Evolutionary conservation across 192 early-diverging fungal genomes (phyloP).

Genomic region (Phlyctochytrium arcticum): DNA sequence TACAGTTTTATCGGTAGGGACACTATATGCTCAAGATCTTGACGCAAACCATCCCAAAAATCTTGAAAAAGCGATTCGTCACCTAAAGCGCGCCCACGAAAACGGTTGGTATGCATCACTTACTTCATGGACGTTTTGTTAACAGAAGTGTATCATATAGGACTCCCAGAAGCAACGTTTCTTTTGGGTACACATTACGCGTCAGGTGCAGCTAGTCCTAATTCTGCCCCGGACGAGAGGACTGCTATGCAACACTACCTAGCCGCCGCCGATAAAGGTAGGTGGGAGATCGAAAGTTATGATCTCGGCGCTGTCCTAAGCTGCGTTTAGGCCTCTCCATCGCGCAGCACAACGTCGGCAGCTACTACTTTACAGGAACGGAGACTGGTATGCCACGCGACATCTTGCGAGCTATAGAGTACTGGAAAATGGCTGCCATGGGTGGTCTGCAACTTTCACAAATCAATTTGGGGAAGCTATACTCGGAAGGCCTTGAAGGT

Average conservation of each 20-base stretch:
- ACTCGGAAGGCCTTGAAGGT: constrained; percentile 22
- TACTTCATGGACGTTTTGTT: background rate
- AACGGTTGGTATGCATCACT: constrained; percentile 4
- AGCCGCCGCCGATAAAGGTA: constrained; percentile 33
- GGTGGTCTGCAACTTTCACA: constrained; percentile 29
- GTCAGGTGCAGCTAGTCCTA: constrained; percentile 15
- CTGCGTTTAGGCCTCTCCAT: constrained; percentile 26
- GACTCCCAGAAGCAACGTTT: constrained; percentile 31
- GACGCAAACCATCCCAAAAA: constrained; percentile 15
- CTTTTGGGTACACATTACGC: constrained; percentile 27
- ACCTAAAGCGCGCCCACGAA: constrained; percentile 27
- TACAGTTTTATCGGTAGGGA: constrained; percentile 2
- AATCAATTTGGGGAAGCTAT: constrained; percentile 37
- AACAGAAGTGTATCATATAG: background rate
- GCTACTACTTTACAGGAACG: constrained; percentile 11
- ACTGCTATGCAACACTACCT: constrained; percentile 25
- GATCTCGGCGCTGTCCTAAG: background rate
- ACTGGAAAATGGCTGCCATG: constrained; percentile 41
- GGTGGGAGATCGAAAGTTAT: too few species aligned
- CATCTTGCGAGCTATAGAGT: constrained; percentile 29
- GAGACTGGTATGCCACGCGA: constrained; percentile 6
- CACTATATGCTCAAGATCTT: constrained; percentile 23
- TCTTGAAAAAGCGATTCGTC: constrained; percentile 11
- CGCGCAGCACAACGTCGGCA: constrained; percentile 41
- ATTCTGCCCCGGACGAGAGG: background rate